Base-by-base conservation (phyloP, 2,329 filamentous ascomycete genomes). In the Talaromyces islandicus region DNA sequence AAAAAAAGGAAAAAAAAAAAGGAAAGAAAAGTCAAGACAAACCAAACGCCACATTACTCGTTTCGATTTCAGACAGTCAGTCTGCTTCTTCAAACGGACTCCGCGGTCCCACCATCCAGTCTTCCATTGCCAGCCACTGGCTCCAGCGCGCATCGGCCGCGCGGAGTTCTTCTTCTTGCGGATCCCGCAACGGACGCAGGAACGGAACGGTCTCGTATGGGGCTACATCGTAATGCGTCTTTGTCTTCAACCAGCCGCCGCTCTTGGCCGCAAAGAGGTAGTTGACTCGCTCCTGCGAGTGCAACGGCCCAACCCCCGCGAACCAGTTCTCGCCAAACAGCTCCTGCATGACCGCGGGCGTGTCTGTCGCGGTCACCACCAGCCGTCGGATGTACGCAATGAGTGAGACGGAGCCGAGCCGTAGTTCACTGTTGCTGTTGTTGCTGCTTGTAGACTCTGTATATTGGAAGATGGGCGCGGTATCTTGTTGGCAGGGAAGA, bases 181-280 rank as follows among this genome's bases (percentile, higher is more conserved):
- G 87, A 58, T 87, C 85, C 64, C 88, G 86, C 19, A 97, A 78
- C 11, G 93, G 92, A 64, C 87, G 86, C 65, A 97, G 78, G 72
- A 96, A 97, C 0, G 93, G 94, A 0, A 95, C 83, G 7, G 85
- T 88, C 78, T 97, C 91, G 60, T 92, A 86, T 7, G 88, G 86
- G 1, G 84, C 84, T 81, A 92, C 90, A 73, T 97, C 94, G 74
- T 97, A 99, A 64, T 91, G 87, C 56, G 85, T 82, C 78, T 97
- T 97, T 66, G 96, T 92, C 60, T 85, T 86, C 19, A 91, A 82
- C 93, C 93, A 97, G 32, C 86, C 91, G 43, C 89, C 88, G 70
- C 90, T 94, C 78, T 97, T 99, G 12, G 92, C 91, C 0, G 93
- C 90, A 72, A 97, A 97, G 50, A 99, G 83, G 70, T 94, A 99